phyloP scores from a whole-genome alignment of 2,329 filamentous ascomycete species.

The Aspergillus piperis region DNA sequence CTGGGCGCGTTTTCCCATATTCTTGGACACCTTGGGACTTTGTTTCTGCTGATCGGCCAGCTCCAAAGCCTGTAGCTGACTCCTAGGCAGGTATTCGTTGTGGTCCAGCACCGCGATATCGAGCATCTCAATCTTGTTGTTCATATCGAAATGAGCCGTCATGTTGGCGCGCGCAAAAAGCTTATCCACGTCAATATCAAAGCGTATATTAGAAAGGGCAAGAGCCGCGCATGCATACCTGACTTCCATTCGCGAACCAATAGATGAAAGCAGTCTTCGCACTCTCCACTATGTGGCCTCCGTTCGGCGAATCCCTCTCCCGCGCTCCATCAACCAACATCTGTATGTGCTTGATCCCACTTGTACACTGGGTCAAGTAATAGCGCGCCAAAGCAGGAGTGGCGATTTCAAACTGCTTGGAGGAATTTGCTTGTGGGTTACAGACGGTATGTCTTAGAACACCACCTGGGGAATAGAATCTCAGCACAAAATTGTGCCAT shows the following conservation, averaged over 20 bases:
- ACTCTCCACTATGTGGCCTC: constrained; percentile 74
- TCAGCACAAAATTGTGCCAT: constrained; percentile 77
- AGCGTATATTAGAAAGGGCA: background rate
- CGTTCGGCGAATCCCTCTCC: constrained; percentile 60
- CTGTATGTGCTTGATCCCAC: constrained; percentile 82
- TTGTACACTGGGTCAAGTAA: constrained; percentile 85
- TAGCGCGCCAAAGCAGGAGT: constrained; percentile 81
- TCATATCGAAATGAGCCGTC: constrained; percentile 74
- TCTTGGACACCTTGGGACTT: constrained; percentile 62
- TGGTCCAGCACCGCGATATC: constrained; percentile 76
- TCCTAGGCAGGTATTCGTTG: constrained; percentile 80
- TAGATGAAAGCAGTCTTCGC: constrained; percentile 79
- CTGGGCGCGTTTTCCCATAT: constrained; percentile 52
- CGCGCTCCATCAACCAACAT: constrained; percentile 73
- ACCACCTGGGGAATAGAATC: constrained; percentile 77
- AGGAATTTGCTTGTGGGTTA: constrained; percentile 51
- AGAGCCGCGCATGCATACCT: constrained; percentile 57
- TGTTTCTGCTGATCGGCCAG: constrained; percentile 58
- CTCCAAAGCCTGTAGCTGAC: constrained; percentile 52
- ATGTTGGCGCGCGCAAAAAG: constrained; percentile 76
- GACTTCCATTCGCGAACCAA: constrained; percentile 81
- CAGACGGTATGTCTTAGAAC: constrained; percentile 73
- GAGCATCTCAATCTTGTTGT: constrained; percentile 79
- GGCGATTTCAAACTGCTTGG: constrained; percentile 85
- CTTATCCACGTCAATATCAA: constrained; percentile 43